These are phyloP conservation scores for Camelina neglecta DNA, from an alignment of 345 rosid species.

Conservation along the genomic window DNA sequence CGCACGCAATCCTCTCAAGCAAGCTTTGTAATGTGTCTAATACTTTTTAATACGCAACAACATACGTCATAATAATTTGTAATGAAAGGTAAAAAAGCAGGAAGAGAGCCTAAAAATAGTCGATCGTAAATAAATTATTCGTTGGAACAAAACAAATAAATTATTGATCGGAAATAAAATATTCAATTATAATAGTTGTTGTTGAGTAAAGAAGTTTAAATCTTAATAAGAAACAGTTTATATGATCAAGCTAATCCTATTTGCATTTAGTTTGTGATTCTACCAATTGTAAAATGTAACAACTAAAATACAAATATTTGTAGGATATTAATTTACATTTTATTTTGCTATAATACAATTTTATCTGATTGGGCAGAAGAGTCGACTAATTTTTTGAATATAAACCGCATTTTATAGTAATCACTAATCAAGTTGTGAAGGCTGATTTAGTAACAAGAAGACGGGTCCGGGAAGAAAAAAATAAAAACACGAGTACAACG, in stretches of 20 bases:
- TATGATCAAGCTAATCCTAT: too few relatives aligned
- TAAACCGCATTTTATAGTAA: not conserved
- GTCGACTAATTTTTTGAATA: not conserved
- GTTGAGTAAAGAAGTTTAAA: too few relatives aligned
- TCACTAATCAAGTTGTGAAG: slow-evolving; percentile 4
- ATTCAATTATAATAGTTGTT: not conserved
- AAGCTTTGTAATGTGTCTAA: not conserved
- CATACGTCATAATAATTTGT: not conserved
- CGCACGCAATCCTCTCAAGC: not conserved
- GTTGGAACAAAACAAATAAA: not conserved
- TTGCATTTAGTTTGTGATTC: too few relatives aligned
- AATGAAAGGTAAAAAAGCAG: not conserved
- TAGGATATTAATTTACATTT: too few relatives aligned
- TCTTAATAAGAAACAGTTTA: too few relatives aligned
- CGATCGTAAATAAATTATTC: not conserved
- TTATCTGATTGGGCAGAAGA: too few relatives aligned
- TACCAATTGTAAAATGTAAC: too few relatives aligned
- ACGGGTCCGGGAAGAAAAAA: slow-evolving; percentile 21
- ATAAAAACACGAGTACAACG: slow-evolving; percentile 23
- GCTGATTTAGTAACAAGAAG: not conserved
- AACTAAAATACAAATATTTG: too few relatives aligned
- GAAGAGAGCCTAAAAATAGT: not conserved
- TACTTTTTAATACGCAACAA: not conserved
- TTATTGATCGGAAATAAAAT: too few relatives aligned
- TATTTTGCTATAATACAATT: too few relatives aligned